Conservation (phyloP, 768 basidiomycete genomes). For the Psilocybe tampanensis region DNA sequence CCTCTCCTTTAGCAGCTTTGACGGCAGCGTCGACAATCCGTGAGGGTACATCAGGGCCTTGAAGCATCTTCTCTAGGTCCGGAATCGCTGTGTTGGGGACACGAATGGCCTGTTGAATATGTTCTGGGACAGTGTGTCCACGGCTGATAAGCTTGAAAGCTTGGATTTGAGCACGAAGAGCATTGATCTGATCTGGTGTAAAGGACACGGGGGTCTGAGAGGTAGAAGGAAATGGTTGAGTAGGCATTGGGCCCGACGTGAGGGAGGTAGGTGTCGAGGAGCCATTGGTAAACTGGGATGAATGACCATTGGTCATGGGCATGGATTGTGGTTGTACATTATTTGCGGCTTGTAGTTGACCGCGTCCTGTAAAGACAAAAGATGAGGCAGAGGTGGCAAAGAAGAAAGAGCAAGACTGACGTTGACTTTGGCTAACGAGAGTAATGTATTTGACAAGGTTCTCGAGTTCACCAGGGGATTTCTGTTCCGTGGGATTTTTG, state of each 20-base stretch:
- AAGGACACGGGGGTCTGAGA: constrained; percentile 80
- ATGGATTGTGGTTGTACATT: constrained; percentile 30
- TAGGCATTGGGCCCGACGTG: constrained; percentile 50
- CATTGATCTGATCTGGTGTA: constrained; percentile 70
- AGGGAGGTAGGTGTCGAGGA: constrained; percentile 42
- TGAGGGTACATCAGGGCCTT: constrained; percentile 58
- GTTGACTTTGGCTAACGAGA: constrained; percentile 36
- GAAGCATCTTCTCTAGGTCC: constrained; percentile 67
- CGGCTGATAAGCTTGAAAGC: constrained; percentile 76
- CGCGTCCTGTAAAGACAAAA: constrained; percentile 21
- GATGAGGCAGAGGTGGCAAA: constrained; percentile 6
- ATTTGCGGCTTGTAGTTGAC: constrained; percentile 35
- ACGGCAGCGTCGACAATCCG: constrained; percentile 76
- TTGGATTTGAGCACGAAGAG: constrained; percentile 80
- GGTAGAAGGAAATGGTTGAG: constrained; percentile 51
- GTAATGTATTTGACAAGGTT: constrained; percentile 50
- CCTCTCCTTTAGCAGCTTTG: constrained; percentile 65
- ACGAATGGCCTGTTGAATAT: constrained; percentile 70
- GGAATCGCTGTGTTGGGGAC: constrained; percentile 60
- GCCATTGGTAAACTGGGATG: constrained; percentile 43
- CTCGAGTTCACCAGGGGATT: constrained; percentile 47
- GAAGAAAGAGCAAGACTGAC: background rate
- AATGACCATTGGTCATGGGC: constrained; percentile 53
- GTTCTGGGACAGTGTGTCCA: constrained; percentile 67
- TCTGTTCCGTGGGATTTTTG: constrained; percentile 53